Evolutionary conservation across 2,329 filamentous ascomycete genomes (phyloP).

Genomic region (Fusarium protoensiforme): DNA sequence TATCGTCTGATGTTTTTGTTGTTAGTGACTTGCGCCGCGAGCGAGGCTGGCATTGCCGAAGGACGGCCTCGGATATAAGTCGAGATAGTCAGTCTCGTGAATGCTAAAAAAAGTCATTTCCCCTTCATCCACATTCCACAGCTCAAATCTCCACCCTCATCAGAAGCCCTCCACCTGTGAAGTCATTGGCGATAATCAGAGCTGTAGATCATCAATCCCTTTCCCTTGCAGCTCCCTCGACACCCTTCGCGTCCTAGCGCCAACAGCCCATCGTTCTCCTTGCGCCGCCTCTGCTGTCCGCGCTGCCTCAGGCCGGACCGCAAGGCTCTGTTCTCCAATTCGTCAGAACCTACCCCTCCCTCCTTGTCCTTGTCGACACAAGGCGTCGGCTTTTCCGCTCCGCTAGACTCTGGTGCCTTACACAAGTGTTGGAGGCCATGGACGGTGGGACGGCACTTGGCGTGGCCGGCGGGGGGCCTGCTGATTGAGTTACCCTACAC

Average conservation of each 20-base stretch:
- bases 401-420: constrained; percentile 27
- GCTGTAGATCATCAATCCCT: constrained; percentile 26
- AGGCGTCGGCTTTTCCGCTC: constrained; percentile 12
- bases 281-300: constrained; percentile 5
- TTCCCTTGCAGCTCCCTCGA: constrained; percentile 31
- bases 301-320: not conserved
- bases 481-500: constrained; percentile 24
- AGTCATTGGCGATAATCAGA: constrained; percentile 26
- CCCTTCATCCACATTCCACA: not conserved
- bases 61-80: constrained; percentile 3
- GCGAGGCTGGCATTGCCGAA: constrained; percentile 14
- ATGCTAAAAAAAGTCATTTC: not conserved
- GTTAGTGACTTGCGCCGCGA: not conserved
- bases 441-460: not conserved
- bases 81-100: not conserved
- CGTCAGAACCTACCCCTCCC: constrained; percentile 7
- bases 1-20: constrained; percentile 31
- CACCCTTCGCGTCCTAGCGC: constrained; percentile 19
- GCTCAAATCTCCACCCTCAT: constrained; percentile 3
- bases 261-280: constrained; percentile 3
- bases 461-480: not conserved
- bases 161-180: constrained; percentile 20
- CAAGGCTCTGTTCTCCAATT: constrained; percentile 22
- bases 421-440: constrained; percentile 21
- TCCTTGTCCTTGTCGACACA: not conserved